Evolutionary conservation across 2,329 filamentous ascomycete genomes (phyloP), one percentile per base, ranked within the genome.

Genomic region (Fusarium camptoceras): DNA sequence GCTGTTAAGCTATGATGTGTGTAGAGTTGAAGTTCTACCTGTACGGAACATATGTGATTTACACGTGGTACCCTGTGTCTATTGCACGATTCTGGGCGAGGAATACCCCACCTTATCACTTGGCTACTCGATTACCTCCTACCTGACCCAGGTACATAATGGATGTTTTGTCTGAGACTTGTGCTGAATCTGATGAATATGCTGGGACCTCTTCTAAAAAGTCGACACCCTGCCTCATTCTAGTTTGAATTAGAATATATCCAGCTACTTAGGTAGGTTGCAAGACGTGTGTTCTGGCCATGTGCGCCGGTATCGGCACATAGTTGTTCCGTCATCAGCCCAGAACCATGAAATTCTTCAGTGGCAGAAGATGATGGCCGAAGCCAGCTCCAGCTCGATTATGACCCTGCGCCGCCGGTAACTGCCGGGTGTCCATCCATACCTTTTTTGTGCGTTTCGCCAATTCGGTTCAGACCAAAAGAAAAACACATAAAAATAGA

Each of bases 281-380:
- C 18, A 37, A 6, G 18, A 37, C 34, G 18, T 10, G 34, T 37
- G 34, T 37, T 18, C 34, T 37, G 34, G 11, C 34, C 25, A 16
- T 22, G 54, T 49, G 25, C 10, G 31, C 55, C 58, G 50, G 11
- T 0, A 4, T 27, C 73, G 73, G 73, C 44, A 30, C 18, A 68
- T 62, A 31, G 27, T 73, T 75, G 46, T 59, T 70, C 73, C 73
- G 71, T 6, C 20, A 68, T 74, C 73, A 56, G 63, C 58, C 61
- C 61, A 70, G 71, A 59, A 46, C 18, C 49, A 68, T 71, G 73
- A 75, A 75, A 70, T 75, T 73, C 72, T 75, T 71, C 64, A 47
- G 27, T 55, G 39, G 55, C 25, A 47, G 54, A 42, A 48, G 63
- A 44, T 15, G 31, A 30, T 28, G 22, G 49, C 46, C 58, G 43